Base-by-base conservation (phyloP, 2,329 filamentous ascomycete genomes). In the Neonectria neomacrospora region DNA sequence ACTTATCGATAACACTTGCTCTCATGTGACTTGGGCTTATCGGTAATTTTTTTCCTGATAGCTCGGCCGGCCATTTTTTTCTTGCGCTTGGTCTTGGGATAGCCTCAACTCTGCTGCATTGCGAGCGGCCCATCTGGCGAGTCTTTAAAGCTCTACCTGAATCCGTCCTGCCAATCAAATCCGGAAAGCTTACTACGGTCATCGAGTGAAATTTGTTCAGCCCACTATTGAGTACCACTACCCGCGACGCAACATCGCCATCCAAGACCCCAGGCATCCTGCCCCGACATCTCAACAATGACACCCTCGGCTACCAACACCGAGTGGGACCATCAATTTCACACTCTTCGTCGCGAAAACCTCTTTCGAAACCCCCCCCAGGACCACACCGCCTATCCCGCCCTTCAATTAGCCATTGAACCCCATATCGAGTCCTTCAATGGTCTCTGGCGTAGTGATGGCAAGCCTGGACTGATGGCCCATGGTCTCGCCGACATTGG, bases 391-490 rank as follows among this genome's bases (percentile, higher is more conserved):
- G 93, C 95, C 63, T 98, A 97, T 75, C 96, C 96, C 14, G 87
- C 91, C 22, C 88, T 99, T 51, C 91, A 94, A 73, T 87, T 87
- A 65, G 92, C 95, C n/a, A 90, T 98, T 63, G 86, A 92, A 69
- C 96, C 96, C 53, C 96, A 99, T 79, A 91, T 98, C 72, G 90
- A 97, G 74, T 96, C 96, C 7, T 99, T 97, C 87, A 97, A 99
- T 82, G 90, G 90, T 55, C 85, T 98, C 51, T 96, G 97, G 76
- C 87, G 89, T 32, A 83, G 86, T 61, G 86, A 90, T 78, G 93
- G 92, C 53, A 80, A 78, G 67, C 77, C 76, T 14, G 79, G 83
- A 45, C 77, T 89, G 61, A 74, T 99, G 57, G 87, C 91, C 53
- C 89, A 93, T 68, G 94, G 86, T 12, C 78, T 98, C 64, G 88